Base-by-base conservation (phyloP, 495 filamentous ascomycete genomes). In the Annulohypoxylon bovei region DNA sequence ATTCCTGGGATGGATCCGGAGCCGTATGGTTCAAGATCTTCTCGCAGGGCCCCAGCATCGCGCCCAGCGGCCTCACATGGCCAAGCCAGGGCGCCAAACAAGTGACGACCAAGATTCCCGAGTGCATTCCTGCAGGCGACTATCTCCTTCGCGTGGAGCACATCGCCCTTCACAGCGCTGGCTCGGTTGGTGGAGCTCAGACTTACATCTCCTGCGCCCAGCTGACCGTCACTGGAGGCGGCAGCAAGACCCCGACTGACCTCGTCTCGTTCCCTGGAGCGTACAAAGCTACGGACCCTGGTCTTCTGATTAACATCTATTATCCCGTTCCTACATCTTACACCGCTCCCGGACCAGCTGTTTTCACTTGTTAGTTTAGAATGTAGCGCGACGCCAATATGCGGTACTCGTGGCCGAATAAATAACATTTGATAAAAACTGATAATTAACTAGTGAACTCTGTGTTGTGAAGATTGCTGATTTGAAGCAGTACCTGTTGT, bases 141-240 rank as follows among this genome's bases (percentile, higher is more conserved):
- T 90, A 90, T 62, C 84, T 90, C 16, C 75, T 89, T 33, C 83
- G 87, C 25, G 84, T 83, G 14, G 88, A 90, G 77, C 85, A 88
- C 62, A 83, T 89, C 54, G 87, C 77, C 12, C 77, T 87, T 9
- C 85, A 88, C 68, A 65, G 61, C 22, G 87, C 86, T 7, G 63
- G 65, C 35, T 68, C 72, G 6, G 62, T 70, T 4, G 81, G 81
- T 1, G 85, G 84, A 0, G 85, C 87, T 0, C 84, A 86, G 69
- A 81, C 81, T 32, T 87, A 85, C 58, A 75, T 85, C 40, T 77
- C 76, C 0, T 81, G 77, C 53, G 78, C 76, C 0, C 77, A 81
- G 56, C 58, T 79, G 1, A 77, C 69, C 30, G 75, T 81, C 23
- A 75, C 67, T 1, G 78, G 76, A 39, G 75, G 71, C n/a, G 78